A percentile compares a stretch with the other conserved stretches of the same genome.
Evolutionary conservation across 202 grass and related monocot species (phyloP).

Genomic region (Dendrocalamus latiflorus): DNA sequence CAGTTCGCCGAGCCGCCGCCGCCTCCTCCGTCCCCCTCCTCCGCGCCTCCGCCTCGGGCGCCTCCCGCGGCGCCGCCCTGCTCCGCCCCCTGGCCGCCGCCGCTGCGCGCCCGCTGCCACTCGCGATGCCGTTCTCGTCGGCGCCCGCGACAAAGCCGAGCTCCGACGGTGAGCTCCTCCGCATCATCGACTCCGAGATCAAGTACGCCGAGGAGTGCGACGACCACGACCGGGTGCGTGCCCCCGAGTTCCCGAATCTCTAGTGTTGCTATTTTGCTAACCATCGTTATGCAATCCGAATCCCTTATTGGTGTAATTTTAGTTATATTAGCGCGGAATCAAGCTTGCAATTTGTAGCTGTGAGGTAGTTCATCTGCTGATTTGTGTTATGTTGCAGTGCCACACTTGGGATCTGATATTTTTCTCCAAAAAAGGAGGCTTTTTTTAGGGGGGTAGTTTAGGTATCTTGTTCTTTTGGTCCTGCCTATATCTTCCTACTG

Average conservation of each 20-base stretch:
- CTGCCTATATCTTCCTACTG: not conserved
- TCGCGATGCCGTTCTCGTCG: constrained; percentile 51
- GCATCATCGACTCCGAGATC: constrained; percentile 69
- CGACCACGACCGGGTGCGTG: constrained; percentile 56
- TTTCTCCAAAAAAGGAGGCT: not conserved
- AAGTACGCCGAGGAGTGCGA: constrained; percentile 85
- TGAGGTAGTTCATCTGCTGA: not conserved
- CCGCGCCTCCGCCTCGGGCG: not conserved
- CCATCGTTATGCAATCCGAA: not conserved
- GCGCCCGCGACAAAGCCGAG: constrained; percentile 28
- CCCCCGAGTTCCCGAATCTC: not conserved
- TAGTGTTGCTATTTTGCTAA: not conserved
- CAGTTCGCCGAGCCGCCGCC: constrained; percentile 30
- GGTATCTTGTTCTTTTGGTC: not conserved
- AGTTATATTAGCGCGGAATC: not conserved
- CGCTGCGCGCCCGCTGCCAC: not conserved
- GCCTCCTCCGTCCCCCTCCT: not conserved
- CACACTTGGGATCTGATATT: not conserved
- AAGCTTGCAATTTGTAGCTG: not conserved
- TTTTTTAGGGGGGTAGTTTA: not conserved
- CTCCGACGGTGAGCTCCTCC: constrained; percentile 51
- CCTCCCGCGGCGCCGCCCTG: not conserved
- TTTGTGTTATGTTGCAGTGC: not conserved
- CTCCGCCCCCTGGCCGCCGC: constrained; percentile 27
- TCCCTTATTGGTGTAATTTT: not conserved